Base-by-base conservation (phyloP, 2,329 filamentous ascomycete genomes). In the Colletotrichum ledebouriae region DNA sequence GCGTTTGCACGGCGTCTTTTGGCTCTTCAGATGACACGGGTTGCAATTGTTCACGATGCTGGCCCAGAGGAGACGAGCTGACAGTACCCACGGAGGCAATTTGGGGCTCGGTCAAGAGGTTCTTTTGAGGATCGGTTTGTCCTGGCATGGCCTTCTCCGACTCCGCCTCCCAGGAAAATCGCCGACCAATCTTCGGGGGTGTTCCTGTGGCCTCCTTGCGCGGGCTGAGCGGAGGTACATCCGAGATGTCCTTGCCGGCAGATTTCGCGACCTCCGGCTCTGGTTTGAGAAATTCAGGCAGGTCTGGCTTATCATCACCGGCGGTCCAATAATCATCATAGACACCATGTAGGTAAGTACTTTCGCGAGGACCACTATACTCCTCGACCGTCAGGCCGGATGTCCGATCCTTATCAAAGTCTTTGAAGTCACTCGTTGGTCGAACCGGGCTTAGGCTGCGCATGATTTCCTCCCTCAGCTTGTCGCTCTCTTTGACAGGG, bases 401-500 rank as follows among this genome's bases (percentile, higher is more conserved):
- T 34, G 46, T 33, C 37, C 20, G 39, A 33, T 46, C 44, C 12
- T 37, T 42, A 25, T 57, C 34, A 47, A 59, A 41, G 44, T 70
- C 71, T 11, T 63, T 68, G 9, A 69, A 66, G 4, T 60, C 66
- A 15, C 56, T 53, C 20, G 69, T 71, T 4, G 78, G 73, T 34
- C 78, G 79, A 12, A 81, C 75, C 0, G 89, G 85, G 62, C 85
- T 89, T 2, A 94, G 81, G 47, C 89, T 92, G 66, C 87, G 88
- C 60, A 93, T 88, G 62, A 94, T 94, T 73, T 94, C 92, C 67
- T 93, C 90, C 33, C 89, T 85, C 53, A 94, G 77, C 63, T 87
- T 84, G 71, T 94, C 92, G 73, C 87, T 94, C 73, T 94, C 91
- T 71, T 90, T 87, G 67, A 90, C 82, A 34, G 88, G 84, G 0